A percentile compares a stretch with the other conserved stretches of the same genome.
phyloP scores from a whole-genome alignment of 2,329 filamentous ascomycete species.

The Exserohilum turcica region DNA sequence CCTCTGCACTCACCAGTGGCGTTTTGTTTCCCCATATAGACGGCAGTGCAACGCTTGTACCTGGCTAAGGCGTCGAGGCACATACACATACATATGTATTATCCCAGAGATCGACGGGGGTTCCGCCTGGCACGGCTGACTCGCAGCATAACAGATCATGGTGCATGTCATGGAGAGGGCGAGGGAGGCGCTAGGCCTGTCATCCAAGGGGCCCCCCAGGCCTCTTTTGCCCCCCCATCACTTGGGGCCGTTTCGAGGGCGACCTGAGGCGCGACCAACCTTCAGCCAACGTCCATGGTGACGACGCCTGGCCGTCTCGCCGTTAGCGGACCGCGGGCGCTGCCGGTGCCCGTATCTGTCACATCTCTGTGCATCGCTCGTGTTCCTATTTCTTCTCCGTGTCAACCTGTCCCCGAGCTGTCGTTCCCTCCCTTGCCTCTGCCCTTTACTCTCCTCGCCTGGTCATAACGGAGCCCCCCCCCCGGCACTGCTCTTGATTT shows the following conservation, averaged over 20 bases:
- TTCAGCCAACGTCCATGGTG: slow-evolving; percentile 6
- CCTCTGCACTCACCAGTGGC: neutral
- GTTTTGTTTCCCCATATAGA: neutral
- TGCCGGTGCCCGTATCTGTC: neutral
- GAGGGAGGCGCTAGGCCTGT: neutral
- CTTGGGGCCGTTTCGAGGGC: slow-evolving; percentile 2
- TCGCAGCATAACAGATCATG: neutral
- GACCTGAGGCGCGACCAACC: slow-evolving; percentile 2
- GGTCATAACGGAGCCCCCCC: slow-evolving; percentile 4
- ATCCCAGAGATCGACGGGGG: slow-evolving; percentile 7
- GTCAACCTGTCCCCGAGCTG: neutral
- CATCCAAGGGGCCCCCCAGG: neutral
- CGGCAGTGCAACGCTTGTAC: slow-evolving; percentile 6
- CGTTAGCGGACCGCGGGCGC: slow-evolving; percentile 11
- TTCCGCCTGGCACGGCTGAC: slow-evolving; percentile 3
- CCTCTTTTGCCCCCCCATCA: slow-evolving; percentile 1
- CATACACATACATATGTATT: too few relatives aligned
- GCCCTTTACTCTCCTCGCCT: neutral
- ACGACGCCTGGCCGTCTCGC: slow-evolving; percentile 6
- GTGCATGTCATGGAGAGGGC: too few relatives aligned
- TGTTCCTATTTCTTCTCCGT: neutral
- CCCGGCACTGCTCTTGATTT: slow-evolving; percentile 2
- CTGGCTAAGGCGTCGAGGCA: slow-evolving; percentile 6
- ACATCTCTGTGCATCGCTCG: slow-evolving; percentile 4
- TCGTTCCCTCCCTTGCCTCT: neutral